Conservation (phyloP, 306 rosid species). For the Trifolium subterraneum region DNA sequence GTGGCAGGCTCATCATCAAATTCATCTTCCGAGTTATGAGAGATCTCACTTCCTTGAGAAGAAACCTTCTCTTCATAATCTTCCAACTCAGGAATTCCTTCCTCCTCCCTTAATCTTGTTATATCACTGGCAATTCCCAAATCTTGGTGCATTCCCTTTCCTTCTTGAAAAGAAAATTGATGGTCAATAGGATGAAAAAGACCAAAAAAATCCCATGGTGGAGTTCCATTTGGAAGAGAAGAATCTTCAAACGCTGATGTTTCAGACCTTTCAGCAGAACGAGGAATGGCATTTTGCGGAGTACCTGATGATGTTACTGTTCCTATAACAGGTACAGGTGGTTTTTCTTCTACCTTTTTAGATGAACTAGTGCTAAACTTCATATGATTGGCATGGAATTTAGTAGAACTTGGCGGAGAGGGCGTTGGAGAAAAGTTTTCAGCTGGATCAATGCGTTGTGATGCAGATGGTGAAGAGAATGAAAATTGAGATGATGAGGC, state of each 20-base stretch:
- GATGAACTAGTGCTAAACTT: slow-evolving; percentile 60
- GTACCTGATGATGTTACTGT: slow-evolving; percentile 66
- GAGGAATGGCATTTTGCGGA: slow-evolving; percentile 53
- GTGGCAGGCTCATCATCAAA: slow-evolving; percentile 77
- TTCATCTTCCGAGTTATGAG: slow-evolving; percentile 75
- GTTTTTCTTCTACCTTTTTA: slow-evolving; percentile 69
- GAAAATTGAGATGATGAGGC: slow-evolving; percentile 71
- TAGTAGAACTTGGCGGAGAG: slow-evolving; percentile 70
- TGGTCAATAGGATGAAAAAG: slow-evolving; percentile 75
- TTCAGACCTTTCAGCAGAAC: slow-evolving; percentile 52
- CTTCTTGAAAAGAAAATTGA: slow-evolving; percentile 79
- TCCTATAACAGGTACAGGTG: slow-evolving; percentile 58
- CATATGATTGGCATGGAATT: slow-evolving; percentile 72
- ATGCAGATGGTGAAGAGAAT: slow-evolving; percentile 66
- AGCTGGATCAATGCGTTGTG: slow-evolving; percentile 55
- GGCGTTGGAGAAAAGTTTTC: slow-evolving; percentile 65
- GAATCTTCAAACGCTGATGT: slow-evolving; percentile 58
- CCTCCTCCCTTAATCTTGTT: slow-evolving; percentile 62
- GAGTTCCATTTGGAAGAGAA: slow-evolving; percentile 59
- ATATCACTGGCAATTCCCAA: slow-evolving; percentile 57
- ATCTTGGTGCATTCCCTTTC: slow-evolving; percentile 53
- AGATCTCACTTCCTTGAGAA: slow-evolving; percentile 62
- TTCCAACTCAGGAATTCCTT: slow-evolving; percentile 71
- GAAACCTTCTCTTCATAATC: slow-evolving; percentile 65
- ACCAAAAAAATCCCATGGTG: slow-evolving; percentile 86